Percentiles rank a stretch among this genome's conserved stretches.
phyloP scores from a whole-genome alignment of 805 yeast genomes.

The Wickerhamomyces chaumierensis region DNA sequence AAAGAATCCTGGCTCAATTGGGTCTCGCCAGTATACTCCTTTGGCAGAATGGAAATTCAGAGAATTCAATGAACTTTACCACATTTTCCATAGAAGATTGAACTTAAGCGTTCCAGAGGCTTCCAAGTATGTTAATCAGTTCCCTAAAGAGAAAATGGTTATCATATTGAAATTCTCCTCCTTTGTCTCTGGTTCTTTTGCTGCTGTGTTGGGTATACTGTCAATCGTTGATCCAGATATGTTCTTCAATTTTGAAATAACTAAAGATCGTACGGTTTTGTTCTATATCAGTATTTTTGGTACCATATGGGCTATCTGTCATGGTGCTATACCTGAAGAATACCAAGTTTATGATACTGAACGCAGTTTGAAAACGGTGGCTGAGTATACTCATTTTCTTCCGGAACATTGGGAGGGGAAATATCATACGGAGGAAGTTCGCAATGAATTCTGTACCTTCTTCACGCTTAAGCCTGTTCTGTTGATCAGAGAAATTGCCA shows the following conservation, averaged over 20 bases:
- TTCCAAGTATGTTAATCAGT: conserved; percentile 74
- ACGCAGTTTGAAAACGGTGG: conserved; percentile 65
- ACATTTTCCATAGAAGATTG: conserved; percentile 71
- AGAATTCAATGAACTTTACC: conserved; percentile 89
- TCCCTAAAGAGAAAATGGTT: conserved; percentile 69
- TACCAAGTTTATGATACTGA: conserved; percentile 86
- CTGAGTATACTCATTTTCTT: conserved; percentile 81
- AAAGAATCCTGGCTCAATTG: conserved; percentile 73
- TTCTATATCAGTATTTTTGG: conserved; percentile 87
- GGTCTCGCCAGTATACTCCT: conserved; percentile 84
- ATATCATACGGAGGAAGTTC: conserved; percentile 77
- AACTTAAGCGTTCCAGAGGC: conserved; percentile 74
- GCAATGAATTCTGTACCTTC: conserved; percentile 67
- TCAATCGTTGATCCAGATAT: conserved; percentile 81
- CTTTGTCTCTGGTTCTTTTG: conserved; percentile 79
- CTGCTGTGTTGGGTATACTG: conserved; percentile 73
- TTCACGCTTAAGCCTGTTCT: conserved; percentile 66
- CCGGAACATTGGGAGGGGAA: conserved; percentile 82
- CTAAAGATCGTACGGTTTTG: conserved; percentile 68
- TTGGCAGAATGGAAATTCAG: conserved; percentile 91
- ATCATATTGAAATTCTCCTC: conserved; percentile 47
- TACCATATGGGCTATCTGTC: conserved; percentile 74
- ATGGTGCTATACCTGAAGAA: conserved; percentile 56
- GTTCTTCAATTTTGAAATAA: conserved; percentile 79
- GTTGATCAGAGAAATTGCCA: conserved; percentile 66